Evolutionary conservation across 2,329 filamentous ascomycete genomes (phyloP).

Genomic region (Beauveria medogensis): DNA sequence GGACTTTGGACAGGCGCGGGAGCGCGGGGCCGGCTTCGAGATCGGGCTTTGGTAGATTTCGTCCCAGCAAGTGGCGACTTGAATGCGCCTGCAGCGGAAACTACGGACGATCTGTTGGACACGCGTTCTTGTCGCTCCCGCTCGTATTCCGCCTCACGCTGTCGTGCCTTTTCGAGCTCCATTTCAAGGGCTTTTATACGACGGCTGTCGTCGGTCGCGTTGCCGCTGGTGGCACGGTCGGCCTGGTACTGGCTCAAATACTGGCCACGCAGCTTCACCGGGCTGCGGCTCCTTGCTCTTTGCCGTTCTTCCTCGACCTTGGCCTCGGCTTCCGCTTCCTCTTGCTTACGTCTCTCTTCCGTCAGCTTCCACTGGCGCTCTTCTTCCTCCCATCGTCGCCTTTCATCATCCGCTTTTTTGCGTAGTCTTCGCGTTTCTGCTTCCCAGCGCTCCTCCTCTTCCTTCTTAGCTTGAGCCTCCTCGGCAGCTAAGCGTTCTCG

Average conservation of each 20-base stretch:
- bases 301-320: conserved; percentile 59
- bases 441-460: conserved; percentile 61
- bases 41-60: conserved; percentile 25
- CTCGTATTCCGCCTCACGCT: conserved; percentile 57
- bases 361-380: conserved; percentile 69
- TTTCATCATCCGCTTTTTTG: conserved; percentile 56
- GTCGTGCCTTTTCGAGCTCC: conserved; percentile 53
- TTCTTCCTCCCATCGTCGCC: conserved; percentile 68
- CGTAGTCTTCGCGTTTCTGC: conserved; percentile 53
- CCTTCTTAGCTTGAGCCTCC: conserved; percentile 51
- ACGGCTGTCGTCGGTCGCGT: conserved; percentile 41
- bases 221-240: conserved; percentile 44
- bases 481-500: conserved; percentile 43
- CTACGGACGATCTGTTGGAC: conserved; percentile 12
- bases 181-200: conserved; percentile 76
- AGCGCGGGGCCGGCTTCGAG: conserved; percentile 31
- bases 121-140: conserved; percentile 45
- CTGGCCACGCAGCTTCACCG: conserved; percentile 68
- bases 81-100: not conserved
- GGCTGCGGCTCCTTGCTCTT: conserved; percentile 53
- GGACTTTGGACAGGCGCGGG: conserved; percentile 24
- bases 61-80: conserved; percentile 1
- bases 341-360: conserved; percentile 60
- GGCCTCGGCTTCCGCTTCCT: conserved; percentile 66
- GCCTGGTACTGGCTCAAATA: conserved; percentile 81